Conservation (phyloP, 768 basidiomycete genomes). For the Kwoniella heveanensis region DNA sequence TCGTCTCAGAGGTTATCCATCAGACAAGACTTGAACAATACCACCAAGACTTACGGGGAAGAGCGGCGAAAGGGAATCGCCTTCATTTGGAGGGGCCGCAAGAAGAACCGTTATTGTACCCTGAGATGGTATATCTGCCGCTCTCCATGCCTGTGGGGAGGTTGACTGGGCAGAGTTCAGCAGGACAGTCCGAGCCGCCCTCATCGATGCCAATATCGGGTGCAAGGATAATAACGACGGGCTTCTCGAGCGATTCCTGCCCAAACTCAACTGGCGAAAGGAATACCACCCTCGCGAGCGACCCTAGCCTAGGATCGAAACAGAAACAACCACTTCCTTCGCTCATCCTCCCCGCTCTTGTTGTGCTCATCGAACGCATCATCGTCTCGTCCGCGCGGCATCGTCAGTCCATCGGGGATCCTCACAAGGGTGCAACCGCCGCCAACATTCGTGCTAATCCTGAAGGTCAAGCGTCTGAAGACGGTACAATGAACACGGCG, state of each 20-base stretch:
- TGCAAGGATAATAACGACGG: too few species aligned
- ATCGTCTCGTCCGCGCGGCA: not conserved
- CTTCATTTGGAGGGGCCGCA: too few species aligned
- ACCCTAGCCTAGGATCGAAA: too few species aligned
- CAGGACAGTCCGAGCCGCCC: too few species aligned
- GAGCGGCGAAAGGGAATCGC: not conserved
- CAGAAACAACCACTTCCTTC: not conserved
- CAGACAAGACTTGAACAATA: not conserved
- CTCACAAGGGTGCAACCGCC: not conserved
- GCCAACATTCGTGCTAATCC: too few species aligned
- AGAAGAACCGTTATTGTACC: too few species aligned
- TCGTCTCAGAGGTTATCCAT: slow-evolving; percentile 6
- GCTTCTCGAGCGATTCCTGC: too few species aligned
- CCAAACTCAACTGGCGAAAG: not conserved
- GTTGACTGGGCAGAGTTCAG: not conserved
- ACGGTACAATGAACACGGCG: not conserved
- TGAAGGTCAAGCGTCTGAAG: too few species aligned
- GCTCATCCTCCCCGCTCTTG: not conserved
- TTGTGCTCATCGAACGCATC: not conserved
- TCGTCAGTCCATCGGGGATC: not conserved
- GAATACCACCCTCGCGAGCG: not conserved
- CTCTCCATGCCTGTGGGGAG: slow-evolving; percentile 12
- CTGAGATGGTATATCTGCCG: slow-evolving; percentile 5
- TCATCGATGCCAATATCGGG: too few species aligned
- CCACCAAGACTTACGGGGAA: not conserved